Conservation (phyloP, 176 grass and related monocot species). For the Tillandsia fasciculata region DNA sequence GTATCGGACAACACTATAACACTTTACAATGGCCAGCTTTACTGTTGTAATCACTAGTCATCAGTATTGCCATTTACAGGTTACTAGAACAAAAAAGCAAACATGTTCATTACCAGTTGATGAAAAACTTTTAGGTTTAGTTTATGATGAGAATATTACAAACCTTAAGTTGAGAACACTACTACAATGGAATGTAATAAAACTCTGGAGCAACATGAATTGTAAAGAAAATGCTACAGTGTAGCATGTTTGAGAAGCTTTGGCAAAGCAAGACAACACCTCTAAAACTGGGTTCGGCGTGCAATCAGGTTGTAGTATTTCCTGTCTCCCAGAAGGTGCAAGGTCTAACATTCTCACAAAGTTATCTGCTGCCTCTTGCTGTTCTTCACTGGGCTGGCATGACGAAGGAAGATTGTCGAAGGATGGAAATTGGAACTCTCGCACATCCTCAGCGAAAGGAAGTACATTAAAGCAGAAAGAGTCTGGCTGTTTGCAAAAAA, state of each 20-base stretch:
- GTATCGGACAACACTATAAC: no score
- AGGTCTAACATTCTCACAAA: constrained; percentile 83
- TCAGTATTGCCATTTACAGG: not conserved
- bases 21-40: no score
- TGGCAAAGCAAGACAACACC: constrained; percentile 29
- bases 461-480: constrained; percentile 91
- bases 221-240: constrained; percentile 12
- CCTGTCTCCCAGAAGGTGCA: constrained; percentile 50
- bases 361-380: constrained; percentile 82
- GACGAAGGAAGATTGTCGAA: constrained; percentile 50
- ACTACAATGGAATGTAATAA: not conserved
- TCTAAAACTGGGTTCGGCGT: constrained; percentile 88
- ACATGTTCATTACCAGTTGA: no score
- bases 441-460: constrained; percentile 82
- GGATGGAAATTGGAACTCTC: constrained; percentile 86
- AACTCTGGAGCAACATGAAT: not conserved
- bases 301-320: constrained; percentile 71
- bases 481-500: constrained; percentile 46
- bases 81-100: no score
- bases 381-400: constrained; percentile 58
- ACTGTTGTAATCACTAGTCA: not conserved
- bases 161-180: no score
- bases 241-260: constrained; percentile 2
- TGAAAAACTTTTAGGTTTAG: no score
- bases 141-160: no score